Base-by-base conservation (phyloP, 1,284 basidiomycete genomes). In the Leccinum subspadiceum region DNA sequence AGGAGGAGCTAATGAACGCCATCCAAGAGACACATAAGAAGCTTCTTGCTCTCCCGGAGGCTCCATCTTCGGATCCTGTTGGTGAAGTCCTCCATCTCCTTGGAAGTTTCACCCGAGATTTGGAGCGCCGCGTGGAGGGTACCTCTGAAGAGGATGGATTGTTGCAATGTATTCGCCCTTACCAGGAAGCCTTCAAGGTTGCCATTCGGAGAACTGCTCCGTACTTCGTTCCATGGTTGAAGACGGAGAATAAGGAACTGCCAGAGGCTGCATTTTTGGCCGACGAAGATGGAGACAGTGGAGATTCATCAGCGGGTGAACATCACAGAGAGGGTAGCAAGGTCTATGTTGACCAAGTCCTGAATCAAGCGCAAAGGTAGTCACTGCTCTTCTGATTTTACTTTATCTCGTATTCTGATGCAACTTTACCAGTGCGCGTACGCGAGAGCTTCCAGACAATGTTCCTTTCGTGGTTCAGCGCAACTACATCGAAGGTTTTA, bases 381-480 rank as follows among this genome's bases (percentile, higher is more conserved):
- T 24, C 22, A 2, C 7, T 24, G 44, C 15, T 20, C 7, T 56
- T 15, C 33, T 20, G 52, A 17, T 1, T 10, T 26, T 17, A 37
- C n/a, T 26, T 53, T n/a, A 49, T 37, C 5, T 24, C 4, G 5
- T 12, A 2, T 4, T 1, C 24, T 60, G 22, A 68, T 1, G 2
- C 13, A 22, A 13, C 8, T 8, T n/a, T 44, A 7, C 6, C 46
- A 91, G 89, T 7, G 81, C 86, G 0, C 79, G 83, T 1, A 87
- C 87, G 0, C 83, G 87, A 4, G 87, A 91, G 67, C 76, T 91
- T 0, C 87, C 89, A 0, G 84, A 81, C 13, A 81, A 83, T 61
- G 84, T 81, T 61, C 89, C 89, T 0, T 90, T 87, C 63, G 75
- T 82, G 0, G 85, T 89, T 0, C 83, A 84, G 29, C 67, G 78